Conservation (phyloP, 345 rosid genomes). For the Trapa bicornis region DNA sequence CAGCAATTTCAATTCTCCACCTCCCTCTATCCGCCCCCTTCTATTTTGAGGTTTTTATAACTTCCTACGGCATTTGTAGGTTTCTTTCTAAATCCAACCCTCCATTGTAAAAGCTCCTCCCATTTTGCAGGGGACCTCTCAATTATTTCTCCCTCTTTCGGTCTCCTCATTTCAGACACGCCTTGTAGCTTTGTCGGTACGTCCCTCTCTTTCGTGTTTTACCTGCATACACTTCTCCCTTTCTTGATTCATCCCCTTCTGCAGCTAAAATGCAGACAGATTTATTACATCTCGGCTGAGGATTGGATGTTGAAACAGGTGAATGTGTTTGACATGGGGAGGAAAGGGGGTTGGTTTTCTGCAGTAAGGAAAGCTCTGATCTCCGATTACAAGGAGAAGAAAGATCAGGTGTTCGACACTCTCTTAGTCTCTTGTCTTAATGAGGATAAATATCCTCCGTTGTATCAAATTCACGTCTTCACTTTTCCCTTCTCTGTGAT, state of each 20-base stretch:
- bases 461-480: background rate
- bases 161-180: too few relatives aligned
- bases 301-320: background rate
- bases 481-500: background rate
- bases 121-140: too few relatives aligned
- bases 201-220: too few relatives aligned
- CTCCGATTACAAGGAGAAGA: constrained; percentile 35
- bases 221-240: too few relatives aligned
- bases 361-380: constrained; percentile 62
- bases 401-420: constrained; percentile 26
- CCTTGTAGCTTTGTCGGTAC: too few relatives aligned
- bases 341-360: constrained; percentile 58
- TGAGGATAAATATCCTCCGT: background rate
- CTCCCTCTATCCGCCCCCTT: too few relatives aligned
- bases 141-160: too few relatives aligned
- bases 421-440: background rate
- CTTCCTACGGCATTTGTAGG: too few relatives aligned
- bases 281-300: background rate
- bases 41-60: too few relatives aligned
- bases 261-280: background rate
- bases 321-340: constrained; percentile 49
- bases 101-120: too few relatives aligned
- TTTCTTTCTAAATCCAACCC: too few relatives aligned
- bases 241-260: background rate
- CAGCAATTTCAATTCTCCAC: too few relatives aligned